Evolutionary conservation across 805 yeast genomes (phyloP).

Genomic region (Grigorovia yakushimaensis): DNA sequence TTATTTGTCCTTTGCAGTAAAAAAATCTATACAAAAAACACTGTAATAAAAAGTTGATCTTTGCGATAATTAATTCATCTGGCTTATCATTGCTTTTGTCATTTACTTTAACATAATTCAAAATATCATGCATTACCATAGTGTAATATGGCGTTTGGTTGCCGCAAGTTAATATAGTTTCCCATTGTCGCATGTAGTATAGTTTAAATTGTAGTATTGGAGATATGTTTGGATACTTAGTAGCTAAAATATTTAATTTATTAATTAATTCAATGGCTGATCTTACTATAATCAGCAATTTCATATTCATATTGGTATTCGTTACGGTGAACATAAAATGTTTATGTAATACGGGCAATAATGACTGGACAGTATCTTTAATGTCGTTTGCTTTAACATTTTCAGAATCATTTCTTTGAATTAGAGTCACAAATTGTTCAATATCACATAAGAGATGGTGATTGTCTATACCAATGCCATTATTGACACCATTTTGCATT

Average conservation of each 20-base stretch:
- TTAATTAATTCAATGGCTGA: too few species aligned
- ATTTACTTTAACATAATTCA: background rate
- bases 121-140: background rate
- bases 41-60: background rate
- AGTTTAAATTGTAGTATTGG: background rate
- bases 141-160: background rate
- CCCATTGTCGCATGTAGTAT: background rate
- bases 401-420: background rate
- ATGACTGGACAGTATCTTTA: background rate
- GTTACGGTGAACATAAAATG: background rate
- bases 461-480: too few species aligned
- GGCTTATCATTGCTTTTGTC: background rate
- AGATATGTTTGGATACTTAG: background rate
- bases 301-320: background rate
- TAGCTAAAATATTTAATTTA: background rate
- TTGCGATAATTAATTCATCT: background rate
- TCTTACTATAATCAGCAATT: background rate
- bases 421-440: background rate
- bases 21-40: background rate
- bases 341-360: background rate
- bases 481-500: background rate
- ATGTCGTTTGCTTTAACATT: background rate
- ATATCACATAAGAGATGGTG: too few species aligned
- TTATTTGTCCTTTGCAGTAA: background rate
- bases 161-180: background rate